A percentile compares a stretch with the other conserved stretches of the same genome.
These are phyloP conservation scores for Termitomyces sp. DNA, from an alignment of 768 basidiomycete genomes.

Conservation along the genomic window DNA sequence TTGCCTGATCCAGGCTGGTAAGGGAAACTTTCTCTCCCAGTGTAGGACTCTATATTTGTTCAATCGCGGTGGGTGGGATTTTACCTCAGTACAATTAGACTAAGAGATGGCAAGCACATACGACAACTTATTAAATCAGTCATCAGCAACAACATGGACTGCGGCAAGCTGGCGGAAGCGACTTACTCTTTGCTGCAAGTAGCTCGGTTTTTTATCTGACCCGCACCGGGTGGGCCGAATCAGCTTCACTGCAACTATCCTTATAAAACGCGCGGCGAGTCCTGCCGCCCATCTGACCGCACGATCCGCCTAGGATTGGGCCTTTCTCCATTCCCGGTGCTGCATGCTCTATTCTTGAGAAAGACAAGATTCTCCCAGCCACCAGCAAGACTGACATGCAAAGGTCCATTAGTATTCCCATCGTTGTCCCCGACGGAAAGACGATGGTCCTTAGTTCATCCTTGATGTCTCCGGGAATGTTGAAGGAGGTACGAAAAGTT, in stretches of 20 bases:
- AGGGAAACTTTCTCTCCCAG: conserved; percentile 17
- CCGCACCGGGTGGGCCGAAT: too few species aligned
- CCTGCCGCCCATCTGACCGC: background rate
- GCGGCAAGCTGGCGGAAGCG: too few species aligned
- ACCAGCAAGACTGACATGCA: background rate
- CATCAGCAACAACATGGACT: too few species aligned
- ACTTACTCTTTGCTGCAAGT: too few species aligned
- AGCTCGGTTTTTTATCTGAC: too few species aligned
- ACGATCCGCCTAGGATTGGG: conserved; percentile 20
- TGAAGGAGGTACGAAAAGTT: conserved; percentile 20
- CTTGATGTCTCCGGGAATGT: conserved; percentile 19
- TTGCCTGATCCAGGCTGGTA: conserved; percentile 22
- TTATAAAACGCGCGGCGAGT: conserved; percentile 10
- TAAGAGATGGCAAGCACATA: too few species aligned
- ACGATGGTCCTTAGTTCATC: conserved; percentile 21
- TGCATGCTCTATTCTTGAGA: conserved; percentile 23
- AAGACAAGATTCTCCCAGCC: conserved; percentile 6
- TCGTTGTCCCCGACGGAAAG: conserved; percentile 17
- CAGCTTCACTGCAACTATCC: too few species aligned
- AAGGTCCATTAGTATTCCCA: conserved; percentile 19
- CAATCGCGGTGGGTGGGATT: too few species aligned
- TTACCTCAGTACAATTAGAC: too few species aligned
- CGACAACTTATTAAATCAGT: too few species aligned
- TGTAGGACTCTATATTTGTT: conserved; percentile 14
- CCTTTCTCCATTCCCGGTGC: conserved; percentile 26